These are phyloP conservation scores for Cutaneotrichosporon arboriforme DNA, from an alignment of 1,284 basidiomycete species.

Conservation along the genomic window DNA sequence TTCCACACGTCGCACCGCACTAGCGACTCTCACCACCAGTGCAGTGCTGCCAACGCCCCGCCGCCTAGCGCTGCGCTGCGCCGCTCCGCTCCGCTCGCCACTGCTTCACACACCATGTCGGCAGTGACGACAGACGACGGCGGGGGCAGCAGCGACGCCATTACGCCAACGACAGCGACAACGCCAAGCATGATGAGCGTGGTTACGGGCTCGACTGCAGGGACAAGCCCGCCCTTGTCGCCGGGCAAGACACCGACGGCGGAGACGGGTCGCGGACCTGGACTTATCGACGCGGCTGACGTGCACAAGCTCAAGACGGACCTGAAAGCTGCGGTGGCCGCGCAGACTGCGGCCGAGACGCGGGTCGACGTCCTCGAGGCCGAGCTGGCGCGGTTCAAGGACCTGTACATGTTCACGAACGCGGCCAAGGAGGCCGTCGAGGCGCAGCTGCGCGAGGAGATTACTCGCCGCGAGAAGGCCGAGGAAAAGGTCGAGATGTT, in stretches of 20 bases:
- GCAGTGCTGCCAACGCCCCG: background rate
- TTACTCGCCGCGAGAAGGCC: constrained; percentile 62
- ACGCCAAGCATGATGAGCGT: constrained; percentile 2
- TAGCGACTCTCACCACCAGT: background rate
- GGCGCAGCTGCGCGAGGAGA: constrained; percentile 58
- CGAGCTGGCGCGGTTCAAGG: constrained; percentile 37
- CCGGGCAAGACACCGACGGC: background rate
- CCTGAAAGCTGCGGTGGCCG: constrained; percentile 1
- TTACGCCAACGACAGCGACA: background rate
- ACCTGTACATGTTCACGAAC: constrained; percentile 35
- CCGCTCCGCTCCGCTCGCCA: background rate
- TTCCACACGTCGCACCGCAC: background rate
- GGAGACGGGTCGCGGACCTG: background rate
- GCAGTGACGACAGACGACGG: background rate
- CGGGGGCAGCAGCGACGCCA: background rate
- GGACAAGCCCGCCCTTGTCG: background rate
- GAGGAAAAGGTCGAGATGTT: constrained; percentile 68
- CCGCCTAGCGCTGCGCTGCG: no score
- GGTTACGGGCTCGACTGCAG: background rate
- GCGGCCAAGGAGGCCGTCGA: constrained; percentile 52
- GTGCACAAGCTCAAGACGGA: background rate
- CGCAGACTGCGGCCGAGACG: constrained; percentile 7
- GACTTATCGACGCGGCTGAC: background rate
- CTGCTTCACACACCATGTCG: background rate
- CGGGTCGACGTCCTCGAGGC: constrained; percentile 26